Percentiles rank a stretch among this genome's conserved stretches.
phyloP scores from a whole-genome alignment of 805 yeast species.

The Kluyveromyces dobzhanskii region DNA sequence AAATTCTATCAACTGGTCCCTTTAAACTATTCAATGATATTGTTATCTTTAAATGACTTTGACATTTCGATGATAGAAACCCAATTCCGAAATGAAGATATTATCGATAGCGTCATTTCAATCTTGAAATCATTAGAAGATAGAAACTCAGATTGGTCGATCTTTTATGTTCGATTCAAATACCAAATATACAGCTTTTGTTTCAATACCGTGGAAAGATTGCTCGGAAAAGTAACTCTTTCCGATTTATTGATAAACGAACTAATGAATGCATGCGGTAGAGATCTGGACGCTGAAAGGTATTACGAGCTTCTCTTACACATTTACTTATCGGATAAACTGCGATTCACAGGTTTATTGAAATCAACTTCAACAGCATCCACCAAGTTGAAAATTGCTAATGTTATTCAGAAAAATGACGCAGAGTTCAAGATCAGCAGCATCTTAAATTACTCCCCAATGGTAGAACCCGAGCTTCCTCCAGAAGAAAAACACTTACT shows the following conservation, averaged over 20 bases:
- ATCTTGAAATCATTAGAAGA: conserved; percentile 16
- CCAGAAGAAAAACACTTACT: conserved; percentile 15
- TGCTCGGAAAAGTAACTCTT: conserved; percentile 3
- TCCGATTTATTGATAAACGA: conserved; percentile 5
- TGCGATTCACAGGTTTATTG: conserved; percentile 10
- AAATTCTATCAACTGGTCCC: conserved; percentile 25
- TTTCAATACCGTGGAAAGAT: conserved; percentile 8
- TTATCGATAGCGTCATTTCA: conserved; percentile 2
- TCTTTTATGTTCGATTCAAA: conserved; percentile 25
- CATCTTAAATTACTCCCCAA: conserved; percentile 3
- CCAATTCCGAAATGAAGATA: conserved; percentile 8
- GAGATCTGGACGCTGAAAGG: conserved; percentile 19
- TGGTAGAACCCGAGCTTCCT: not conserved
- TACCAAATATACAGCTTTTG: conserved; percentile 21
- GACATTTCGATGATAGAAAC: conserved; percentile 12
- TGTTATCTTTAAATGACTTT: conserved; percentile 24
- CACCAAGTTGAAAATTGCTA: conserved; percentile 20
- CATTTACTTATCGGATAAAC: conserved; percentile 10
- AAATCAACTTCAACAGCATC: conserved; percentile 16
- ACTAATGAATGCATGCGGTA: conserved; percentile 21
- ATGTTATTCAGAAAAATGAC: conserved; percentile 21
- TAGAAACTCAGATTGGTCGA: conserved; percentile 10
- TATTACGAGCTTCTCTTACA: conserved; percentile 17
- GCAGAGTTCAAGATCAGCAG: conserved; percentile 9
- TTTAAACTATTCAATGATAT: conserved; percentile 21